phyloP scores from a whole-genome alignment of 2,329 filamentous ascomycete species.

The Diaporthe sp. region DNA sequence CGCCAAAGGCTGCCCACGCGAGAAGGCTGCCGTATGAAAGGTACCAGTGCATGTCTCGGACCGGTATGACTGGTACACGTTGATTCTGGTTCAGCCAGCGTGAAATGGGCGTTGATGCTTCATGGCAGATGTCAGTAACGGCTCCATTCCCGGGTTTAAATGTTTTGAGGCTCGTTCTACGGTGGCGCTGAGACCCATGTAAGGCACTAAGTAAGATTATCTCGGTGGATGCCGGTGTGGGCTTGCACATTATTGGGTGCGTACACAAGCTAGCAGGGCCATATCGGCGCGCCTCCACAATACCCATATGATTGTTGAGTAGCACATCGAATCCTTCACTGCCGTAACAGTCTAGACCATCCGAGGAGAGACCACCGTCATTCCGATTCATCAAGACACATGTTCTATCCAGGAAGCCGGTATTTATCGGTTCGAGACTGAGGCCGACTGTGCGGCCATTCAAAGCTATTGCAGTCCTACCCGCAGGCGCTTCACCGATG shows the following conservation, averaged over 20 bases:
- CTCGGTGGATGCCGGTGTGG: slow-evolving; percentile 15
- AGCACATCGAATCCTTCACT: background rate
- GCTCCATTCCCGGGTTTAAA: background rate
- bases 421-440: background rate
- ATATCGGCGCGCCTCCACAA: background rate
- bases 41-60: background rate
- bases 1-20: background rate
- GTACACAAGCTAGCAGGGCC: background rate
- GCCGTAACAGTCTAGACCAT: background rate
- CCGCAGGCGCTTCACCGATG: background rate
- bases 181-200: background rate
- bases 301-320: background rate
- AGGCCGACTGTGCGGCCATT: background rate
- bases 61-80: background rate
- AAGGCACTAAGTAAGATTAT: slow-evolving; percentile 11
- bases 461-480: background rate
- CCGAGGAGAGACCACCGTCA: background rate
- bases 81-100: background rate
- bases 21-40: background rate
- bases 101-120: background rate
- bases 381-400: background rate
- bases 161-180: background rate
- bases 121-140: background rate
- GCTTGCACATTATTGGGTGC: slow-evolving; percentile 2
- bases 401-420: background rate